Base-by-base conservation (phyloP, 2,329 filamentous ascomycete genomes). In the Xylaria sp. region DNA sequence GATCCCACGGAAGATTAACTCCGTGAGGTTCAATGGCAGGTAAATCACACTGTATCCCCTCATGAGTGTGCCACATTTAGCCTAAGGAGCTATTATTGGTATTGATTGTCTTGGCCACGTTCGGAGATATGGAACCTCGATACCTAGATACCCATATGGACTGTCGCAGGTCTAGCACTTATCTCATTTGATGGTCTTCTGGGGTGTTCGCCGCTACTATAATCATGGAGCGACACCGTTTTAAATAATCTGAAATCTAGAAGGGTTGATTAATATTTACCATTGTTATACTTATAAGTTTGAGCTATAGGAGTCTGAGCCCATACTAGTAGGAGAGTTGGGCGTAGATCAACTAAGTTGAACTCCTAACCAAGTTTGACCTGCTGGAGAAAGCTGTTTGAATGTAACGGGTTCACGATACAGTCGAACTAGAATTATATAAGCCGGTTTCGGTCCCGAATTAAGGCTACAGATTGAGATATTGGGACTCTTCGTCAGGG, bases 1-100 rank as follows among this genome's bases (percentile, higher is more conserved):
- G 33, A 20, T 36, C 38, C 56, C 17, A n/a, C 65, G 61, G 56
- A 60, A 44, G 42, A 13, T 51, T 38, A 44, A 45, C 50, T n/a
- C 50, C 56, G 53, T 67, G 51, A 27, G 55, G 45, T 47, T 39
- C 45, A 47, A 61, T 29, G 17, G 9, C 22, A 61, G 38, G 25
- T 44, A 17, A 31, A 45, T 20, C n/a, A 57, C 5, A n/a, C 44
- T 22, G 36, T 15, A 47, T 15, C 29, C 36, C 3, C 27, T 22
- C 29, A 45, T 13, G 33, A 55, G 22, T 38, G 36, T 17, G 3
- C 20, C 20, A 53, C 42, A 67, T 67, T 67, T 64, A 67, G 61
- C 65, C 65, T 67, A 64, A 57, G 27, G 20, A 27, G 31, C 25
- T 45, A 13, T 54, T 44, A 29, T 50, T 56, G 29, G 9, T 39